Conservation (phyloP, 177 flowering plant species). For the Vitis hybrid region DNA sequence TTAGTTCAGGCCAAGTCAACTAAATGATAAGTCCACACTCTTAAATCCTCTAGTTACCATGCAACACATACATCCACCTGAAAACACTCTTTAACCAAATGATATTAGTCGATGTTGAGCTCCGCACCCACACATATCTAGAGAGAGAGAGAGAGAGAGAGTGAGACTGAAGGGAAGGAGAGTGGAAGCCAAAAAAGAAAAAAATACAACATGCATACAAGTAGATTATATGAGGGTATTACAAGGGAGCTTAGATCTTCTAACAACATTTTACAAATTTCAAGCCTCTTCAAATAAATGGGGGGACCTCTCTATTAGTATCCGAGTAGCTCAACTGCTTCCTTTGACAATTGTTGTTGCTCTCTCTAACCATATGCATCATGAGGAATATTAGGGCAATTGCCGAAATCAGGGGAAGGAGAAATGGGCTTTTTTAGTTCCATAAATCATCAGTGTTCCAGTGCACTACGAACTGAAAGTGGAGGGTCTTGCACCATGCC, state of each 20-base stretch:
- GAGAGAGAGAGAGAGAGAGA: background rate
- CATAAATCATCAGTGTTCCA: constrained; percentile 36
- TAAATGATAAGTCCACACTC: too few species aligned
- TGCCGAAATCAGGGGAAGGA: background rate
- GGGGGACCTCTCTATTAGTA: background rate
- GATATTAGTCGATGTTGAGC: too few species aligned
- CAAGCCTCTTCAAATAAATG: constrained; percentile 1
- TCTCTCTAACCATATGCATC: background rate
- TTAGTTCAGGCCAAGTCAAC: too few species aligned
- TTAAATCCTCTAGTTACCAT: too few species aligned
- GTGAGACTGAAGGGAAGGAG: background rate
- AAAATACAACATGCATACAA: background rate
- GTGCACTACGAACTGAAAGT: constrained; percentile 56
- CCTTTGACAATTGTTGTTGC: background rate
- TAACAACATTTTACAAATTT: background rate
- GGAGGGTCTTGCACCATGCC: constrained; percentile 35
- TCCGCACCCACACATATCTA: too few species aligned
- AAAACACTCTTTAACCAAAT: too few species aligned
- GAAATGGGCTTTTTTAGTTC: background rate
- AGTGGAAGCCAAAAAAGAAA: background rate
- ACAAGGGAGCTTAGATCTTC: background rate
- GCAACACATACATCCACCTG: too few species aligned
- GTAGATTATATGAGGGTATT: background rate
- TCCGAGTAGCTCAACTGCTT: background rate
- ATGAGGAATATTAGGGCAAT: background rate